phyloP scores from a whole-genome alignment of 176 grass and related monocot species.

The Leersia perrieri region DNA sequence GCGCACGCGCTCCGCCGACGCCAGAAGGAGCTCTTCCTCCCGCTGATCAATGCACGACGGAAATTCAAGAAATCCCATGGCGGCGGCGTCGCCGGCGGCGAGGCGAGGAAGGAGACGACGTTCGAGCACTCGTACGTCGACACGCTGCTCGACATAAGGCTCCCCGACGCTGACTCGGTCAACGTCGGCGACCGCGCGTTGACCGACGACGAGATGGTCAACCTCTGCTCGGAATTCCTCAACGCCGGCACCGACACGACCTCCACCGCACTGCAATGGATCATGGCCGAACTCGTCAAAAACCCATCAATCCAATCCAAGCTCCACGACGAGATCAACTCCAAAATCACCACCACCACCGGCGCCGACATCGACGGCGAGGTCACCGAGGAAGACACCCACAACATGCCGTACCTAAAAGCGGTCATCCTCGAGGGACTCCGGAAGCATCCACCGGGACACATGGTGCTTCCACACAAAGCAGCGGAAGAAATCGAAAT shows the following conservation, averaged over 20 bases:
- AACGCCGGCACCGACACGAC: conserved; percentile 74
- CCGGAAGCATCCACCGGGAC: conserved; percentile 54
- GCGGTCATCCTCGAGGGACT: conserved; percentile 65
- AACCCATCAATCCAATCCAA: conserved; percentile 44
- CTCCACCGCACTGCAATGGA: conserved; percentile 62
- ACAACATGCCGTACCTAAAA: conserved; percentile 60
- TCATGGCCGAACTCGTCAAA: conserved; percentile 82
- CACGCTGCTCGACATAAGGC: conserved; percentile 60
- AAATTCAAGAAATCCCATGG: conserved; percentile 26
- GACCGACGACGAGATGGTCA: conserved; percentile 44
- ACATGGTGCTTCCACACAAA: conserved; percentile 53
- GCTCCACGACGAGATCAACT: conserved; percentile 43
- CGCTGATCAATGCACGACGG: conserved; percentile 43
- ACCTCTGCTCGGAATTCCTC: conserved; percentile 61
- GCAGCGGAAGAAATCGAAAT: conserved; percentile 51
- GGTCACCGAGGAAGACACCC: conserved; percentile 46
- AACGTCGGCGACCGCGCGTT: conserved; percentile 37
- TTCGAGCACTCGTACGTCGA: conserved; percentile 63
- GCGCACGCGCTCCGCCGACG: not conserved
- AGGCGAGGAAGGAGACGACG: not conserved
- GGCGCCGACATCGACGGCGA: conserved; percentile 11
- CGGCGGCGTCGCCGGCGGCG: not conserved
- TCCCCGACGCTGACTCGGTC: too few species aligned
- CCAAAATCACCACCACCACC: not conserved
- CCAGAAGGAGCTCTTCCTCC: conserved; percentile 35